phyloP scores from a whole-genome alignment of 495 filamentous ascomycete species.

The Stereocaulon alpinum region DNA sequence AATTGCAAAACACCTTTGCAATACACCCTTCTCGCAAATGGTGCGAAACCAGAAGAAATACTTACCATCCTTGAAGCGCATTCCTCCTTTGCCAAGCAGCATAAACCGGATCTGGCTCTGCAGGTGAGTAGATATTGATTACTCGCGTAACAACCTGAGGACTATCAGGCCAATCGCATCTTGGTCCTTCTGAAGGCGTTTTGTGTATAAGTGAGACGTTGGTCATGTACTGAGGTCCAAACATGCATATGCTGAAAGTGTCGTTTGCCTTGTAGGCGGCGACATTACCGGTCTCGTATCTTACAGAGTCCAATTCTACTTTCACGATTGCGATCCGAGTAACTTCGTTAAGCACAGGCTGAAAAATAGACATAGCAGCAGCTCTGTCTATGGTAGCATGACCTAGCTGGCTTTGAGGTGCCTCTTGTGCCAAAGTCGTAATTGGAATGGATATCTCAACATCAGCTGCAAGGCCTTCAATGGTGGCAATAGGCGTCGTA shows the following conservation, averaged over 20 bases:
- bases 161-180: conserved; percentile 4
- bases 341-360: conserved; percentile 2
- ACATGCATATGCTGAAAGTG: conserved; percentile 10
- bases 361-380: conserved; percentile 11
- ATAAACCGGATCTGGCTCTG: background rate
- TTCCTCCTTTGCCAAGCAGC: no score
- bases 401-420: conserved; percentile 4
- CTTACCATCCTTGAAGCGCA: no score
- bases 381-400: background rate
- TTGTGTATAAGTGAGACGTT: conserved; percentile 12
- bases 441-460: conserved; percentile 4
- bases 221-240: conserved; percentile 6
- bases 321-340: conserved; percentile 10
- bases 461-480: conserved; percentile 1
- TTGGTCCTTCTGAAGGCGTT: conserved; percentile 9
- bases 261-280: conserved; percentile 6
- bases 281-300: conserved; percentile 7
- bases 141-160: background rate
- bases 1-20: no score
- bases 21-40: no score
- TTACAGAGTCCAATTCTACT: conserved; percentile 10
- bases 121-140: conserved; percentile 4
- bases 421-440: conserved; percentile 7
- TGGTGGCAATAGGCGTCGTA: conserved; percentile 4
- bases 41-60: no score